phyloP scores from a whole-genome alignment of 352 stramenopile genomes.

The Pythium insidiosum region DNA sequence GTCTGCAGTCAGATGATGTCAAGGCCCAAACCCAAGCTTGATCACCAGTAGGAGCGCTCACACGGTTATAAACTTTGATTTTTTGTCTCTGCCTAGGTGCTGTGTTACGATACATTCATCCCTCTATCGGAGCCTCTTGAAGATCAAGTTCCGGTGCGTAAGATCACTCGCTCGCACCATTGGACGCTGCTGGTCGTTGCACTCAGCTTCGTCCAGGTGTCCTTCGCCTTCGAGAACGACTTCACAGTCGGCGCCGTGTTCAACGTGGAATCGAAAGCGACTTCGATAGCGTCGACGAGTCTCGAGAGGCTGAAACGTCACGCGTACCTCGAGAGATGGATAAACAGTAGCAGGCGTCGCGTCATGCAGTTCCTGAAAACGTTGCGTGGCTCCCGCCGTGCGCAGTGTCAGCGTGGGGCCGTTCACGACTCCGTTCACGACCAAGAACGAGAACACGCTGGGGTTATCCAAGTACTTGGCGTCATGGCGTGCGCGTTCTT shows the following conservation, averaged over 20 bases:
- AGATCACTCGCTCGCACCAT: slow-evolving; percentile 29
- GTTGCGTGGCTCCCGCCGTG: slow-evolving; percentile 27
- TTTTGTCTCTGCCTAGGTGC: background rate
- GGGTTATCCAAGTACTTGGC: slow-evolving; percentile 49
- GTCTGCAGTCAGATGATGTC: slow-evolving; percentile 34
- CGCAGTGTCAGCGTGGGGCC: slow-evolving; percentile 55
- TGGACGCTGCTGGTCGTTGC: slow-evolving; percentile 38
- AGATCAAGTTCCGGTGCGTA: slow-evolving; percentile 45
- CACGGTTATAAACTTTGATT: too few relatives aligned
- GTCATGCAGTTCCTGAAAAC: too few relatives aligned
- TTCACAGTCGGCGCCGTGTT: slow-evolving; percentile 53
- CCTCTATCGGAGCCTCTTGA: slow-evolving; percentile 21
- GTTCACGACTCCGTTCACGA: slow-evolving; percentile 23
- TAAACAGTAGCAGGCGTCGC: slow-evolving; percentile 28
- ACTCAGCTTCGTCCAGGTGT: slow-evolving; percentile 42
- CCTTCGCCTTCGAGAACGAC: slow-evolving; percentile 61
- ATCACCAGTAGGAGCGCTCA: too few relatives aligned
- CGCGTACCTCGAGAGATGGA: slow-evolving; percentile 26
- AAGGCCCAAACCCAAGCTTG: too few relatives aligned
- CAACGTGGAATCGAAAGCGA: slow-evolving; percentile 60
- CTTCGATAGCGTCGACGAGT: slow-evolving; percentile 39
- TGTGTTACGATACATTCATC: too few relatives aligned
- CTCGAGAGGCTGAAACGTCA: slow-evolving; percentile 39
- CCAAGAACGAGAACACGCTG: slow-evolving; percentile 47
- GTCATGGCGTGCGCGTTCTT: slow-evolving; percentile 45